Evolutionary conservation across 805 yeast genomes (phyloP), one percentile per base, ranked within the genome.

Genomic region (Starmerella bacillaris): DNA sequence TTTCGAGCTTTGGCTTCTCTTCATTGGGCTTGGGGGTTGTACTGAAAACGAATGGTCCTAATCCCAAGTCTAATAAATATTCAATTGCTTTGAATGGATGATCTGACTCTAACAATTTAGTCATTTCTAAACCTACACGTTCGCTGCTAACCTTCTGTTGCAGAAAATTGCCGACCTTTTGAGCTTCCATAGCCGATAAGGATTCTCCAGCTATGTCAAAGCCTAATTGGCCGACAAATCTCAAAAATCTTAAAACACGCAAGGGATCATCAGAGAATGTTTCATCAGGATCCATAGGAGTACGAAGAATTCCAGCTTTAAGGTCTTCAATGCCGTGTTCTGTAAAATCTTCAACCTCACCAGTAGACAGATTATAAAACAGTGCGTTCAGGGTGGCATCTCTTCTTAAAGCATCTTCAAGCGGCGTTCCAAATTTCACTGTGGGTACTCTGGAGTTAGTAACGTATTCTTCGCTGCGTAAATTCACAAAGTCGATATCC

Each of bases 301-400:
- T 89, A 36, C 94, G 61, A 38, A 89, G 60, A 0, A 82, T 54
- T 0, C 94, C 92, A 19, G 58, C 43, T 28, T 63, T 45, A 43
- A 89, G 59, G 54, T 89, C 99, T 5, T 64, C 51, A 4, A 84
- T 50, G 0, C 99, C 99, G 16, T 55, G 48, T 0, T 67, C 69
- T 0, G 98, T 89, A 40, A 75, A 70, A 55, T 89, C 99, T 53
- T 89, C 99, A 18, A 89, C 72, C 39, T 64, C 45, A 11, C 61
- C 62, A 4, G 72, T 67, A 36, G 67, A 66, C 35, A 89, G 65
- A 54, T 89, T 89, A 56, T 77, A 89, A 50, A 89, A 89, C 18
- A 89, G 58, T 0, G 98, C 92, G 54, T 89, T 89, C 35, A 89
- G 59, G 0, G 98, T 89, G 2, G 96, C 96, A 58, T 89, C 99